Evolutionary conservation across 108 stramenopile genomes (phyloP).

Genomic region (Skeletonema costatum): DNA sequence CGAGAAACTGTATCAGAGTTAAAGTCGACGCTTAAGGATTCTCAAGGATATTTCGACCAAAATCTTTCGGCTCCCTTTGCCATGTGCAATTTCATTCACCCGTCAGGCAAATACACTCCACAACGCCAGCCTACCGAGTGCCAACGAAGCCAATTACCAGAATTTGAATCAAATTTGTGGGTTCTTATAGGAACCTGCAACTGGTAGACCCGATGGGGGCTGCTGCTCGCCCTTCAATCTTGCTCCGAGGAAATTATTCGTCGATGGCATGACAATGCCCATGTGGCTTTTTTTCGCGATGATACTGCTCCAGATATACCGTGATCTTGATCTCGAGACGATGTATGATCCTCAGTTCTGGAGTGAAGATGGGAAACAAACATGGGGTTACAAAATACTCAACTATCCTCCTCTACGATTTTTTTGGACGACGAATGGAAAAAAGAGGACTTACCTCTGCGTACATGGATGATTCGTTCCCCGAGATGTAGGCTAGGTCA

Average conservation of each 20-base stretch:
- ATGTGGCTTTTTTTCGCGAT: constrained; percentile 4
- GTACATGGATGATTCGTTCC: constrained; percentile 1
- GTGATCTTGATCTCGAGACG: constrained; percentile 2
- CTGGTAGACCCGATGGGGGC: not conserved
- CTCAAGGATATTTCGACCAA: not conserved
- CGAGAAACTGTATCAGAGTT: constrained; percentile 5
- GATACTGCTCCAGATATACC: constrained; percentile 2
- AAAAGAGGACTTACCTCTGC: constrained; percentile 3
- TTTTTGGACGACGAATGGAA: constrained; percentile 22
- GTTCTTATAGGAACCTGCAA: constrained; percentile 3
- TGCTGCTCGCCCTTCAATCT: not conserved
- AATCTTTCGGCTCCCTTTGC: not conserved
- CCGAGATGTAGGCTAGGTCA: not conserved
- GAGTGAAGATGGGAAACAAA: not conserved
- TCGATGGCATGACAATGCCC: constrained; percentile 16
- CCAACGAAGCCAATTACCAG: not conserved
- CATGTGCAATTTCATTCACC: not conserved
- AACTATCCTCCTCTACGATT: constrained; percentile 6
- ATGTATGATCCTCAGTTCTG: constrained; percentile 20
- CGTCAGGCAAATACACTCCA: not conserved
- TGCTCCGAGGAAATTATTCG: not conserved
- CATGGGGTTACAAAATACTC: constrained; percentile 16
- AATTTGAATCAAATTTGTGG: constrained; percentile 3
- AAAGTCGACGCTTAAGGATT: constrained; percentile 1
- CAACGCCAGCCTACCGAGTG: not conserved